Conservation (phyloP, 2,329 filamentous ascomycete genomes). For the Alternaria ethzedia region DNA sequence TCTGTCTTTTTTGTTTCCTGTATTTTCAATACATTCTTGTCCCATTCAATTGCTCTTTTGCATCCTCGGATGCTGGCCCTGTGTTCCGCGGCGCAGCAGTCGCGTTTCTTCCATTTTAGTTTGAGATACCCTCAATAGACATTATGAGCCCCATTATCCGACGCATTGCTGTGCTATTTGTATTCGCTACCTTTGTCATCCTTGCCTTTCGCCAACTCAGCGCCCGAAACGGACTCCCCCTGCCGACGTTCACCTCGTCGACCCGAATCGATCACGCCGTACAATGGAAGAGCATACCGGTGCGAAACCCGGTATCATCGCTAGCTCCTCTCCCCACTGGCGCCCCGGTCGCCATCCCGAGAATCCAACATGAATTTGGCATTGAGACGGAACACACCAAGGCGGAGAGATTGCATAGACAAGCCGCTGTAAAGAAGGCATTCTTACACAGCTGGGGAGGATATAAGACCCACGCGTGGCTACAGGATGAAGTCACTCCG, state of each 20-base stretch:
- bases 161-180: slow-evolving; percentile 37
- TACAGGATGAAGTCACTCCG: slow-evolving; percentile 60
- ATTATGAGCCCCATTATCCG: slow-evolving; percentile 39
- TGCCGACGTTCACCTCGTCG: slow-evolving; percentile 33
- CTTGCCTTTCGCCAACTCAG: slow-evolving; percentile 41
- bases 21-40: not conserved
- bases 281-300: slow-evolving; percentile 42
- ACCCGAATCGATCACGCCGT: slow-evolving; percentile 36
- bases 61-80: not conserved
- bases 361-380: slow-evolving; percentile 47
- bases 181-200: slow-evolving; percentile 34
- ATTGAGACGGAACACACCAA: slow-evolving; percentile 43
- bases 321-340: slow-evolving; percentile 42
- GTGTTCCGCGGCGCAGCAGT: not conserved
- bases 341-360: slow-evolving; percentile 37
- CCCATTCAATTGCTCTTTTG: not conserved
- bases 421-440: slow-evolving; percentile 44
- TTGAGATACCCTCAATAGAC: slow-evolving; percentile 5
- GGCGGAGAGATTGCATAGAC: slow-evolving; percentile 39
- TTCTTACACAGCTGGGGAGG: slow-evolving; percentile 54
- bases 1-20: not conserved
- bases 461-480: slow-evolving; percentile 62
- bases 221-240: slow-evolving; percentile 21
- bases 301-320: slow-evolving; percentile 40
- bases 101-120: not conserved